A percentile compares a stretch with the other conserved stretches of the same genome.
These are phyloP conservation scores for Annulohypoxylon maeteangense DNA, from an alignment of 495 filamentous ascomycete genomes.

Conservation along the genomic window DNA sequence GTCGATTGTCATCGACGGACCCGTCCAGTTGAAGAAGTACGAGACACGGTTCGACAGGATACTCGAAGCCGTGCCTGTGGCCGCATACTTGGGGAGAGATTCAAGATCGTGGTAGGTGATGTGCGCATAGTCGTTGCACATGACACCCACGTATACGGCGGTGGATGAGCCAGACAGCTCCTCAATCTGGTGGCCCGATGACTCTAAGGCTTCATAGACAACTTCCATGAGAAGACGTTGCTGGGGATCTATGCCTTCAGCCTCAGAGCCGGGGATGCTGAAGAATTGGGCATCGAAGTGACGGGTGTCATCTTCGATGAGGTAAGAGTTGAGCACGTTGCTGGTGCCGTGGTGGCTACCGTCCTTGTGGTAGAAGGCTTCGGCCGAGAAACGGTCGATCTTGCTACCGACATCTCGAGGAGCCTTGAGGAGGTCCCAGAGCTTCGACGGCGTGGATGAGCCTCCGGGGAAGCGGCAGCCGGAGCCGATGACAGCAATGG, in stretches of 20 bases:
- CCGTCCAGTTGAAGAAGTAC: slow-evolving; percentile 61
- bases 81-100: slow-evolving; percentile 50
- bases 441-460: neutral
- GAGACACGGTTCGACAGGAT: slow-evolving; percentile 61
- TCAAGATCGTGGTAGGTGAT: slow-evolving; percentile 45
- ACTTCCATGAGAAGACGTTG: slow-evolving; percentile 58
- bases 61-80: slow-evolving; percentile 53
- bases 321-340: slow-evolving; percentile 20
- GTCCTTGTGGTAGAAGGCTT: slow-evolving; percentile 44
- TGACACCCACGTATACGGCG: slow-evolving; percentile 59
- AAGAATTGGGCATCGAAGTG: slow-evolving; percentile 25
- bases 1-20: slow-evolving; percentile 73
- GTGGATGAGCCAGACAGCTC: slow-evolving; percentile 57
- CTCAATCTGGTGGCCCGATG: slow-evolving; percentile 56
- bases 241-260: slow-evolving; percentile 47
- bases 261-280: slow-evolving; percentile 48
- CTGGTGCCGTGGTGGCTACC: slow-evolving; percentile 24
- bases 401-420: slow-evolving; percentile 21
- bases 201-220: slow-evolving; percentile 62
- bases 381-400: slow-evolving; percentile 24
- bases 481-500: slow-evolving; percentile 25
- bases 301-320: slow-evolving; percentile 8
- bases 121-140: slow-evolving; percentile 58
- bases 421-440: slow-evolving; percentile 20
- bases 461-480: slow-evolving; percentile 24